A percentile compares a stretch with the other conserved stretches of the same genome.
Evolutionary conservation across 2,329 filamentous ascomycete genomes (phyloP).

Genomic region (Arthrobotrys pseudoclavata): DNA sequence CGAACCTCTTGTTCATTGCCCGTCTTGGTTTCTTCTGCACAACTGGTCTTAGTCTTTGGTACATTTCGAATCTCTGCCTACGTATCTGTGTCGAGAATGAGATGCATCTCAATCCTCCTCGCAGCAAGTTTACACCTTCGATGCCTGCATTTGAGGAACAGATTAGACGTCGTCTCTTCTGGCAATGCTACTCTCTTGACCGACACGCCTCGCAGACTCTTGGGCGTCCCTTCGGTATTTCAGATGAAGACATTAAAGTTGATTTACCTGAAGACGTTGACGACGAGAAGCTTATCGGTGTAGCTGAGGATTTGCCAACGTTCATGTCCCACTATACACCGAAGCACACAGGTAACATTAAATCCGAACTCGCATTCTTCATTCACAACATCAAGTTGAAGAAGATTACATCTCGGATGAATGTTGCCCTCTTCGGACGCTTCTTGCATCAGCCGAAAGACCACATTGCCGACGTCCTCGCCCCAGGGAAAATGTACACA

Average conservation of each 20-base stretch:
- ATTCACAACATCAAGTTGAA: slow-evolving; percentile 60
- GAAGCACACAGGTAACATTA: slow-evolving; percentile 55
- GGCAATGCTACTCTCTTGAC: slow-evolving; percentile 68
- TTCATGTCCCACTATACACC: slow-evolving; percentile 58
- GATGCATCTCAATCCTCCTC: slow-evolving; percentile 56
- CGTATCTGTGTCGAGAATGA: slow-evolving; percentile 59
- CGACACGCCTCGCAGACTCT: slow-evolving; percentile 67
- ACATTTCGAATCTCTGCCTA: slow-evolving; percentile 59
- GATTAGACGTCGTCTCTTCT: slow-evolving; percentile 67
- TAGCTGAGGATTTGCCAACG: slow-evolving; percentile 53
- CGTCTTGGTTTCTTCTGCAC: slow-evolving; percentile 60
- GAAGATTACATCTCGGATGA: slow-evolving; percentile 58
- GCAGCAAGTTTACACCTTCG: slow-evolving; percentile 50
- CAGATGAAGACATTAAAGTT: slow-evolving; percentile 67
- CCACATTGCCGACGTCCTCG: slow-evolving; percentile 52
- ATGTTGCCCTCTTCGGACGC: slow-evolving; percentile 51
- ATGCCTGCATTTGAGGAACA: slow-evolving; percentile 65
- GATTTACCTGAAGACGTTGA: slow-evolving; percentile 66
- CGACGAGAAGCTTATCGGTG: slow-evolving; percentile 64
- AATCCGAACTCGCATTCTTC: slow-evolving; percentile 58
- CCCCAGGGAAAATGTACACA: slow-evolving; percentile 57
- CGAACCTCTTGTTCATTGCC: slow-evolving; percentile 56
- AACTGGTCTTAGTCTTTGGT: slow-evolving; percentile 58
- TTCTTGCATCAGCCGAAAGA: slow-evolving; percentile 57
- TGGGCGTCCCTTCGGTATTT: slow-evolving; percentile 66